Percentiles rank a stretch among this genome's conserved stretches.
phyloP scores from a whole-genome alignment of 306 rosid species.

The Ormosia semicastrata region DNA sequence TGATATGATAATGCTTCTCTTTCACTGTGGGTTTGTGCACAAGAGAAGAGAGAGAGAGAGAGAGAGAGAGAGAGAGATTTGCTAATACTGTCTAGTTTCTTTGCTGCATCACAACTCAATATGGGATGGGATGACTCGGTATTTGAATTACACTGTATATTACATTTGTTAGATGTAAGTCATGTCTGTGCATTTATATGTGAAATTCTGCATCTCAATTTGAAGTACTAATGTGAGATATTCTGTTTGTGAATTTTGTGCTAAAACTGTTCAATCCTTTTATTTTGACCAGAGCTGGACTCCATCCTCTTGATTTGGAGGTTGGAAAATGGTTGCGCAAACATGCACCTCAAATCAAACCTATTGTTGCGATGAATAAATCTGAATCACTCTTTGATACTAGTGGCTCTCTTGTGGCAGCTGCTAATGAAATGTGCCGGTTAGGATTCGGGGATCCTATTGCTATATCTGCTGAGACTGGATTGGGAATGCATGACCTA shows the following conservation, averaged over 20 bases:
- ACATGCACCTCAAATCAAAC: slow-evolving; percentile 69
- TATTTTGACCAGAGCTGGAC: slow-evolving; percentile 57
- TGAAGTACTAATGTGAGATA: neutral
- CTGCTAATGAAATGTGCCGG: slow-evolving; percentile 62
- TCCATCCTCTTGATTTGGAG: slow-evolving; percentile 84
- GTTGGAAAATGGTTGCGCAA: slow-evolving; percentile 91
- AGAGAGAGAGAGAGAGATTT: neutral
- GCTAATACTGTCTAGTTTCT: neutral
- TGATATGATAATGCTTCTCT: neutral
- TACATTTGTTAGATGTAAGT: neutral
- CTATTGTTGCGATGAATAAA: slow-evolving; percentile 79
- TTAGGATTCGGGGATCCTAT: slow-evolving; percentile 96
- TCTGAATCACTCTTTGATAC: slow-evolving; percentile 74
- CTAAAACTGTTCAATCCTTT: no score
- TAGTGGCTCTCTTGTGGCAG: slow-evolving; percentile 50
- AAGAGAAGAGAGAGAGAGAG: neutral
- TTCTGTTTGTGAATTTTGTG: neutral
- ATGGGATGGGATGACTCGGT: neutral
- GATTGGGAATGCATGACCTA: slow-evolving; percentile 84
- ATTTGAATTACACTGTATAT: neutral
- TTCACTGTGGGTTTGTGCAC: neutral
- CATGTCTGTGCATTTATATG: neutral
- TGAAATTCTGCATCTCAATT: neutral
- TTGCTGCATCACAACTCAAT: neutral
- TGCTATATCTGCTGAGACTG: slow-evolving; percentile 95